Evolutionary conservation across 495 filamentous ascomycete genomes (phyloP).

Genomic region (Parathielavia hyrcaniae): DNA sequence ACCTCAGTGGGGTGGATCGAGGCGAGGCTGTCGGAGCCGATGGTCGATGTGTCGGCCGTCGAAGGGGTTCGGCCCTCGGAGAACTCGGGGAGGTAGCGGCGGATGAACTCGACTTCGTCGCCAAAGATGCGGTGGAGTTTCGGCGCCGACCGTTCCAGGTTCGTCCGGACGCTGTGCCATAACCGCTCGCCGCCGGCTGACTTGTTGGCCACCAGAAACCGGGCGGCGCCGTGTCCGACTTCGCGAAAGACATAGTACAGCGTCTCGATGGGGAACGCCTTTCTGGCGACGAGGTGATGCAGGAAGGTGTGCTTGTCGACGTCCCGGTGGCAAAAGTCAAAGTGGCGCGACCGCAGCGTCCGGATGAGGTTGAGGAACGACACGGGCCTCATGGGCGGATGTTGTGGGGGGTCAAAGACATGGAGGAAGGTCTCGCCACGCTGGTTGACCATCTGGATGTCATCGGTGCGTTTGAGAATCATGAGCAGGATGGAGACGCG

Average conservation of each 20-base stretch:
- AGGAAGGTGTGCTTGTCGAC: slow-evolving; percentile 31
- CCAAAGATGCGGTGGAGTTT: slow-evolving; percentile 35
- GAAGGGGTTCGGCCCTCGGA: slow-evolving; percentile 26
- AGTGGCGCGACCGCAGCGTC: slow-evolving; percentile 26
- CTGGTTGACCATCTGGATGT: slow-evolving; percentile 30
- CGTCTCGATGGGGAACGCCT: slow-evolving; percentile 30
- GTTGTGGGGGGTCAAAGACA: slow-evolving; percentile 28
- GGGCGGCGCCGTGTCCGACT: slow-evolving; percentile 29
- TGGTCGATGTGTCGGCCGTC: slow-evolving; percentile 24
- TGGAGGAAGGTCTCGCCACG: slow-evolving; percentile 34
- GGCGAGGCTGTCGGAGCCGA: slow-evolving; percentile 21
- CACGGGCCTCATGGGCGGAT: slow-evolving; percentile 25
- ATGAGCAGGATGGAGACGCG: slow-evolving; percentile 29
- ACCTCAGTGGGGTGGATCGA: slow-evolving; percentile 16
- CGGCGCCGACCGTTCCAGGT: slow-evolving; percentile 24
- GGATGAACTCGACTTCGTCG: slow-evolving; percentile 32
- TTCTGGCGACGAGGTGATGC: slow-evolving; percentile 27
- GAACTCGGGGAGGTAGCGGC: slow-evolving; percentile 34
- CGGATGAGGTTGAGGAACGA: slow-evolving; percentile 33
- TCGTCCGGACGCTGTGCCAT: slow-evolving; percentile 31
- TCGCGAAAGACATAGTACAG: slow-evolving; percentile 31
- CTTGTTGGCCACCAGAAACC: slow-evolving; percentile 33
- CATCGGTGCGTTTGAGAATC: slow-evolving; percentile 29
- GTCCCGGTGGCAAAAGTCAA: slow-evolving; percentile 33
- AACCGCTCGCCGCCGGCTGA: slow-evolving; percentile 25